phyloP scores from a whole-genome alignment of 2,329 filamentous ascomycete species.

The Fusarium mangiferae region DNA sequence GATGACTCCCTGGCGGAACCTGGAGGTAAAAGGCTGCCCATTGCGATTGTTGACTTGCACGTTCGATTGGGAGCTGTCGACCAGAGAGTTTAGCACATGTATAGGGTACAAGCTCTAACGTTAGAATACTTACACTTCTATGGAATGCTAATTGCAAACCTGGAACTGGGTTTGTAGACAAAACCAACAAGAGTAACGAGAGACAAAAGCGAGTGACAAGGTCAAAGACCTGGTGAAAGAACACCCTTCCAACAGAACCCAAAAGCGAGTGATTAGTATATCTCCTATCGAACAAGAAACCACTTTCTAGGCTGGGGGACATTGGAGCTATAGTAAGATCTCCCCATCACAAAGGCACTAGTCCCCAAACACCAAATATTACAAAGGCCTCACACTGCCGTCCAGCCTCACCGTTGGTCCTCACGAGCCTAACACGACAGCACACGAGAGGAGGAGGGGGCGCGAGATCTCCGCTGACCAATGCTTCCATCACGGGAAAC shows the following conservation, averaged over 20 bases:
- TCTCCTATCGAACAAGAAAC: neutral
- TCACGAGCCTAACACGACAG: conserved; percentile 38
- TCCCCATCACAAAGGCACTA: neutral
- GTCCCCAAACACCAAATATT: neutral
- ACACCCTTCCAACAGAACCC: neutral
- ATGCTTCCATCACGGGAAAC: neutral
- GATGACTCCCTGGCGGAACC: conserved; percentile 29
- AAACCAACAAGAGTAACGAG: conserved; percentile 2
- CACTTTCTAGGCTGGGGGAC: conserved; percentile 19
- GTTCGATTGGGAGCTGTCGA: neutral
- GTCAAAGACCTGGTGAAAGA: conserved; percentile 9
- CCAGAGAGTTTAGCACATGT: neutral
- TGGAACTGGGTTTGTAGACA: rapidly evolving
- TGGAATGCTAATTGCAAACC: rapidly evolving
- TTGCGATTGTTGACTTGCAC: neutral
- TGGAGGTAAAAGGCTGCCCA: conserved; percentile 14
- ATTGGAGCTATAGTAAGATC: conserved; percentile 43
- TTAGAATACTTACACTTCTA: neutral
- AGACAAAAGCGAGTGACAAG: conserved; percentile 26
- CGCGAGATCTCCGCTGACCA: neutral
- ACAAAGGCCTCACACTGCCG: conserved; percentile 19
- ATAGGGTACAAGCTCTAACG: rapidly evolving
- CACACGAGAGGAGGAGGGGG: conserved; percentile 28
- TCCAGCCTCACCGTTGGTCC: conserved; percentile 25
- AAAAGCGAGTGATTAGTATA: conserved; percentile 31